Evolutionary conservation across 176 grass and related monocot species (phyloP).

Genomic region (Bonia amplexicaulis): DNA sequence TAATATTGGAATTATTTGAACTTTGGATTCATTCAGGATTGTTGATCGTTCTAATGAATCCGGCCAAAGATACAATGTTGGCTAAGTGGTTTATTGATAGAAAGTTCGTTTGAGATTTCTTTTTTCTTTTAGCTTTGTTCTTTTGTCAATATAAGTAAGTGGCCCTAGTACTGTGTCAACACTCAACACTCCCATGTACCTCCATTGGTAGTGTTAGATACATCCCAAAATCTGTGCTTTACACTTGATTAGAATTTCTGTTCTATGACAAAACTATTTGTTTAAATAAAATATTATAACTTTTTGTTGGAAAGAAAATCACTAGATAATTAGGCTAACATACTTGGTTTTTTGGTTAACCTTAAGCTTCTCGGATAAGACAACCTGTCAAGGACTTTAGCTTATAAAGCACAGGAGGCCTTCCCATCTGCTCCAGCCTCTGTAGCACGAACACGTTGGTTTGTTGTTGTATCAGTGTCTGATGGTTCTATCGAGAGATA

Average conservation of each 20-base stretch:
- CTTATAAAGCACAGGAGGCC: background rate
- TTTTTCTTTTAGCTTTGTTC: background rate
- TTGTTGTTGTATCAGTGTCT: too few relatives aligned
- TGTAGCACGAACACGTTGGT: too few relatives aligned
- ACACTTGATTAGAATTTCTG: background rate
- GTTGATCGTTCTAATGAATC: background rate
- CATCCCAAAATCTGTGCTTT: background rate
- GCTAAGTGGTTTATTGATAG: background rate
- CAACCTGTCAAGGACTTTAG: background rate
- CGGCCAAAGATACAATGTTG: background rate
- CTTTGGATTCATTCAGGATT: background rate
- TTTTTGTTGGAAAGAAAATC: background rate
- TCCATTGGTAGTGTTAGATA: background rate
- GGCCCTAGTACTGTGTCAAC: background rate
- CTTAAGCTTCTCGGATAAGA: background rate
- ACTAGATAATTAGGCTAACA: background rate
- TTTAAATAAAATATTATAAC: background rate
- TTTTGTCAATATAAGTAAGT: background rate
- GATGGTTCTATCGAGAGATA: too few relatives aligned
- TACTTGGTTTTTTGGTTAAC: background rate
- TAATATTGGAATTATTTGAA: background rate
- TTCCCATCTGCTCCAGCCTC: background rate
- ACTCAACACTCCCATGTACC: background rate
- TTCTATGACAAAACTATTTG: background rate
- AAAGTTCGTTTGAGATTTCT: background rate